Evolutionary conservation across 805 yeast species (phyloP), one percentile per base, ranked within the genome.

Genomic region (Cyberlindnera bimundalis): DNA sequence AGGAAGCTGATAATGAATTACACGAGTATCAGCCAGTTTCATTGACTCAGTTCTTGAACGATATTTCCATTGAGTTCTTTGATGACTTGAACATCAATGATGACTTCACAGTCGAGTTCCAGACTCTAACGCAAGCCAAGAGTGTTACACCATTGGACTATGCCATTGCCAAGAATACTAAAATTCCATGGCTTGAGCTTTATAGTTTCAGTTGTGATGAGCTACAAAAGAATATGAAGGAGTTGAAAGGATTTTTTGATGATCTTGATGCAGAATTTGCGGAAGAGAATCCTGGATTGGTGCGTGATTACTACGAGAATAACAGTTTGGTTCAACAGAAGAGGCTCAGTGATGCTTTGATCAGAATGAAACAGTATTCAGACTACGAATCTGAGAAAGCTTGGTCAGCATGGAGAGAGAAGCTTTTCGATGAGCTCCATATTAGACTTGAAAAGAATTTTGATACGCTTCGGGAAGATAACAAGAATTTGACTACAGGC

Each of bases 191-290:
- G 58, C 25, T 58, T 6, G 61, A 56, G 18, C 43, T 58, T 1
- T 52, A 48, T 29, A 48, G 46, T 19, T 58, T 58, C 36, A 55
- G 61, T 33, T 58, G 61, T 45, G 48, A 43, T 18, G 60, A 56
- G 31, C 23, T 58, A 12, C 59, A 53, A 28, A 54, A 52, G 29
- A 53, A 55, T 30, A 53, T 58, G 56, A 40, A 42, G 15, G 52
- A 50, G 19, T 31, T 58, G 34, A 53, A 49, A 18, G 39, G 27
- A 2, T 32, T 52, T 16, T 55, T 58, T 35, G 59, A 56, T 25
- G 40, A 51, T 23, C 41, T 56, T 11, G 51, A 50, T 30, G 43
- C 42, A 1, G 60, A 56, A 20, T 56, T 58, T 33, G 35, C 50
- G 6, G 55, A 52, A 5, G 58, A 50, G 14, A 58, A 58, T 20